Conservation (phyloP, 2,329 filamentous ascomycete species). For the Daldinia sp. region DNA sequence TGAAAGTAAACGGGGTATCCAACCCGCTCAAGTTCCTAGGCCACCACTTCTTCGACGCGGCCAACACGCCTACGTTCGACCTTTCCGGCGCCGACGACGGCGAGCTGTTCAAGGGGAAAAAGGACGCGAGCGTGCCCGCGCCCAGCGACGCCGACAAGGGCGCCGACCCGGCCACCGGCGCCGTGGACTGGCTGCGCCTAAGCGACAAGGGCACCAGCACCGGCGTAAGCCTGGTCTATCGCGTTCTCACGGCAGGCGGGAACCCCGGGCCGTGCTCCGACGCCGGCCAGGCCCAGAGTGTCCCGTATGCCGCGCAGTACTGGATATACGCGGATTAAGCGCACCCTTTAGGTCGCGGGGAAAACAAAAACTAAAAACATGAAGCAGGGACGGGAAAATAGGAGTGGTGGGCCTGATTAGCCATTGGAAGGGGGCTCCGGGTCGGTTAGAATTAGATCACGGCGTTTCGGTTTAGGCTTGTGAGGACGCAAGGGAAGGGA, state of each 20-base stretch:
- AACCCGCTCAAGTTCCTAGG: conserved; percentile 59
- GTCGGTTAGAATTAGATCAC: neutral
- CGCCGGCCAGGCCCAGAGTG: conserved; percentile 56
- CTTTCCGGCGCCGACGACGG: conserved; percentile 52
- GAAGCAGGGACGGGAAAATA: neutral
- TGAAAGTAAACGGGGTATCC: conserved; percentile 48
- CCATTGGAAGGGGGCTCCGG: neutral
- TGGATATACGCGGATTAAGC: conserved; percentile 57
- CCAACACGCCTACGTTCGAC: conserved; percentile 66
- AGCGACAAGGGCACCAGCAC: conserved; percentile 51
- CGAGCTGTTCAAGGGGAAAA: conserved; percentile 57
- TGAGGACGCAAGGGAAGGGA: neutral
- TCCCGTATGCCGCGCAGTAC: conserved; percentile 65
- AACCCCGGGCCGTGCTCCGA: conserved; percentile 53
- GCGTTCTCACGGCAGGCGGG: conserved; percentile 64
- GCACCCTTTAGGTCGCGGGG: neutral
- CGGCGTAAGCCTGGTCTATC: conserved; percentile 58
- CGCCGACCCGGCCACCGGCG: conserved; percentile 55
- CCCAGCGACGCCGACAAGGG: conserved; percentile 59
- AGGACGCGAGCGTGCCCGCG: conserved; percentile 59
- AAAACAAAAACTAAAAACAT: neutral
- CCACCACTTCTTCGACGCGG: conserved; percentile 71
- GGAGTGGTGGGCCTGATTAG: neutral
- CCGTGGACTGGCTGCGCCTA: conserved; percentile 65
- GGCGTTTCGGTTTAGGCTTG: neutral